Evolutionary conservation across 768 basidiomycete species (phyloP), one percentile per base, ranked within the genome.

Genomic region (Trametes cubensis): DNA sequence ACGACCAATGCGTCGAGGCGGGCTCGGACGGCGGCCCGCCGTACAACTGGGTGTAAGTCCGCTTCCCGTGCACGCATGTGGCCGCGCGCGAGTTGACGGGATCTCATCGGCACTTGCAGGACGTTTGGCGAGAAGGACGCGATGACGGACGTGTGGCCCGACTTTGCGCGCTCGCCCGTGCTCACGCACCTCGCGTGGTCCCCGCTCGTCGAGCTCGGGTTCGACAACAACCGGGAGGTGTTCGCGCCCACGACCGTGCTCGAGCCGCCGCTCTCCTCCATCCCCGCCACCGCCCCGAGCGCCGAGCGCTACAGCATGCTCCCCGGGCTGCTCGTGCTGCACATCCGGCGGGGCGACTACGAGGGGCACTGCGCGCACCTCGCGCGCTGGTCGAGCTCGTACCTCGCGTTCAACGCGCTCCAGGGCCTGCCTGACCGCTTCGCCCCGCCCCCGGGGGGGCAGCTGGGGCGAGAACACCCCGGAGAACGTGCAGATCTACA

Each of bases 311-410:
- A 62, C 20, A 34, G 73, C 25, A 67, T 69, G n/a, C 40, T 87
- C 71, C 69, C 76, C 69, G 84, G 85, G 11, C 71, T 88, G 4
- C 75, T 88, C 28, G 86, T 79, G 13, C 67, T 87, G 0, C 85
- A 87, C 66, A 62, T 87, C 30, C 81, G 85, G 6, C 77, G 83
- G 23, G 85, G 85, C n/a, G 85, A 86, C 70, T 86, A 80, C 69
- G 71, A 71, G 48, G 67, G 68, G 6, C 84, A 85, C 68, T 86
- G 85, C 68, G 42, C 48, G 26, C 66, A 75, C 34, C 77, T 85
- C 28, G 76, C 74, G 0, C 67, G 72, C 23, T 80, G 77, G 76
- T 64, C 64, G 10, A 72, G 79, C 6, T 58, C 66, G 4, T 86
- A 74, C 71, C 79, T 77, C 47, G 83, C 80, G 1, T 83, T 82